Base-by-base conservation (phyloP, 208 protist genomes). In the Tritrichomonas musculus region DNA sequence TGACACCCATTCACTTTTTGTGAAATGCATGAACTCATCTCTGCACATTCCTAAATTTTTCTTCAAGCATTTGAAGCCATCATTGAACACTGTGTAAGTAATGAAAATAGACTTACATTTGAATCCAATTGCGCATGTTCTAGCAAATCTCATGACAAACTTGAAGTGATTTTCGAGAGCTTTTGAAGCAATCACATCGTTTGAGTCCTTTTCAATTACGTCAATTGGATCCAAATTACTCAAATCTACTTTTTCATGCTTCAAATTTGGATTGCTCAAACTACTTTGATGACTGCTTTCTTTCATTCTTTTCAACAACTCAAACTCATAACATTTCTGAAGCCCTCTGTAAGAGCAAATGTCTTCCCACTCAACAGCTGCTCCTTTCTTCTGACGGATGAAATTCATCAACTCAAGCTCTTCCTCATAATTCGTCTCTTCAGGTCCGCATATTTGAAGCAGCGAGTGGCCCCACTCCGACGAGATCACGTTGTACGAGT, bases 1-100 rank as follows among this genome's bases (percentile, higher is more conserved):
- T 47, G 33, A 47, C 11, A 77, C 69, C 69, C 69, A 77, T n/a
- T 77, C 69, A 20, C 36, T 77, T n/a, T 77, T 77, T 36, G 69
- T 77, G 69, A 77, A 77, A 36, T 77, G 69, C 69, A 77, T 77
- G 33, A 77, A 77, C 36, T 77, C 69, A 77, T 77, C 69, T 77
- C 69, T 77, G 69, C 69, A 77, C 8, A 77, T 13, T 17, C 33
- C 22, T 22, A 77, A 47, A 22, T 77, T 25, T 11, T 77, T 36
- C 69, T 77, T 25, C 4, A 77, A 36, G 36, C 33, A 11, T n/a
- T 77, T 36, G 1, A 47, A 9, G 4, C 69, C 69, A 47, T 36
- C 69, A 47, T 11, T 25, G 69, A 77, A 77, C 22, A 77, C 69
- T 25, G 22, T 17, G 33, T 77, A 77, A 20, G 69, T 77, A 36